These are phyloP conservation scores for Schizothecium vesticola DNA, from an alignment of 495 filamentous ascomycete species.

Conservation along the genomic window DNA sequence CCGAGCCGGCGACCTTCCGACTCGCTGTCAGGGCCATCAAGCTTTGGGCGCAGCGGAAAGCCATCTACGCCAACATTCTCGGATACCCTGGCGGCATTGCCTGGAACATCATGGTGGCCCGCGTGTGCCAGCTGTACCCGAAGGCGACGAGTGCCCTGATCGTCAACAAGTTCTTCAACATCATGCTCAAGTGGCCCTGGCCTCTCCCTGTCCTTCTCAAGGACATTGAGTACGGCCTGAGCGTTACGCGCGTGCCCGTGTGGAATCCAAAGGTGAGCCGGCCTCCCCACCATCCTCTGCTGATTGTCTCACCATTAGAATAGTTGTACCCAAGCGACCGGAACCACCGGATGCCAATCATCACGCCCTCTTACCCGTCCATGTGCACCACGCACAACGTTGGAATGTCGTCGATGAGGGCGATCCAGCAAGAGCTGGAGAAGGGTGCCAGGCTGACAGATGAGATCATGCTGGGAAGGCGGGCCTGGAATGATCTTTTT, in stretches of 20 bases:
- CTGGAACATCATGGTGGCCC: conserved; percentile 94
- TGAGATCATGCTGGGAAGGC: conserved; percentile 67
- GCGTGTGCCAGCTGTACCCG: conserved; percentile 96
- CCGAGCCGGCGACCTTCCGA: conserved; percentile 81
- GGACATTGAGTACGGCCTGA: conserved; percentile 73
- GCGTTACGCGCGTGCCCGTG: conserved; percentile 62
- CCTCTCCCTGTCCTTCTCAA: conserved; percentile 87
- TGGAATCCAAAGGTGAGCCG: conserved; percentile 85
- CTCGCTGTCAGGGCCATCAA: conserved; percentile 87
- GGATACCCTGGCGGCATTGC: conserved; percentile 96
- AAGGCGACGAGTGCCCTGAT: conserved; percentile 81
- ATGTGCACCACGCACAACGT: conserved; percentile 98
- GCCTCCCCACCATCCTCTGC: not conserved
- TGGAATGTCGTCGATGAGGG: conserved; percentile 72
- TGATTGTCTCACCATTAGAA: conserved; percentile 31
- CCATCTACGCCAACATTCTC: conserved; percentile 90
- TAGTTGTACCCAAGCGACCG: conserved; percentile 76
- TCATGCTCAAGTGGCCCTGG: conserved; percentile 91
- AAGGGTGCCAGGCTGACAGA: conserved; percentile 72
- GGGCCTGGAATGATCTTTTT: conserved; percentile 82
- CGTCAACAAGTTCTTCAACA: conserved; percentile 85
- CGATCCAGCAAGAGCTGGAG: conserved; percentile 77
- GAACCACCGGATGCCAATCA: conserved; percentile 91
- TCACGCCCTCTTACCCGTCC: conserved; percentile 91
- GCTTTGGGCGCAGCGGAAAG: conserved; percentile 89